phyloP scores from a whole-genome alignment of 345 rosid genomes.

The Syzygium grande region DNA sequence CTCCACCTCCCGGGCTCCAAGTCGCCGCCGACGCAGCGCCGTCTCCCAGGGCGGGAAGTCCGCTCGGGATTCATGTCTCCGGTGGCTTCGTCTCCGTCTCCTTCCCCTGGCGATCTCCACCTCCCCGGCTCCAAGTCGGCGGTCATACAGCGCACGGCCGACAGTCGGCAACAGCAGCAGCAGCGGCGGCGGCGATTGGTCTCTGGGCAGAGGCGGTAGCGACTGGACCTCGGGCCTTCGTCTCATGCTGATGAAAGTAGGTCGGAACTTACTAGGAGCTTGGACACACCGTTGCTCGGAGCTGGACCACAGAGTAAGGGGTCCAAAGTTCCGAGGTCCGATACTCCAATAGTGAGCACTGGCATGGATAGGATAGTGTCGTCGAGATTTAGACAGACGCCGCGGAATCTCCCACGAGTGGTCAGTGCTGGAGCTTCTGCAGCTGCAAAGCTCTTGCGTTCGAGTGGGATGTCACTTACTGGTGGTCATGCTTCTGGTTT shows the following conservation, averaged over 20 bases:
- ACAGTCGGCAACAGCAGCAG: slow-evolving; percentile 6
- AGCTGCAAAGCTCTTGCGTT: slow-evolving; percentile 64
- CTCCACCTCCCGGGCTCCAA: slow-evolving; percentile 17
- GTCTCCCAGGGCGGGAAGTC: slow-evolving; percentile 74
- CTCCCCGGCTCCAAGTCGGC: slow-evolving; percentile 26
- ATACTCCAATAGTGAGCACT: slow-evolving; percentile 12
- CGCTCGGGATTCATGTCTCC: slow-evolving; percentile 84
- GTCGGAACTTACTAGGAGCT: slow-evolving; percentile 30
- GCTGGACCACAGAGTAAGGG: slow-evolving; percentile 1
- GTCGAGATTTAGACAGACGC: slow-evolving; percentile 13
- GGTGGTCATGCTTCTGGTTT: neutral
- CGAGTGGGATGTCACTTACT: slow-evolving; percentile 27
- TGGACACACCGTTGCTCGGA: slow-evolving; percentile 34
- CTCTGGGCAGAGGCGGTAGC: slow-evolving; percentile 41
- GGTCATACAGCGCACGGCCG: neutral
- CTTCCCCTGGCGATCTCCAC: slow-evolving; percentile 25
- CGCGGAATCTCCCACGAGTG: slow-evolving; percentile 13
- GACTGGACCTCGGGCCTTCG: slow-evolving; percentile 21
- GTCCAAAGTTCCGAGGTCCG: slow-evolving; percentile 6
- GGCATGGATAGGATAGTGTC: slow-evolving; percentile 8
- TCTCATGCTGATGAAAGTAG: slow-evolving; percentile 29
- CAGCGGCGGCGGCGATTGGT: slow-evolving; percentile 10
- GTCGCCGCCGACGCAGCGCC: slow-evolving; percentile 35
- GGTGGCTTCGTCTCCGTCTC: slow-evolving; percentile 14
- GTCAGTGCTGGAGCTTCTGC: slow-evolving; percentile 22